Evolutionary conservation across 106 monocot genomes (phyloP), one percentile per base, ranked within the genome.

Genomic region (Apostasia shenzhenica): DNA sequence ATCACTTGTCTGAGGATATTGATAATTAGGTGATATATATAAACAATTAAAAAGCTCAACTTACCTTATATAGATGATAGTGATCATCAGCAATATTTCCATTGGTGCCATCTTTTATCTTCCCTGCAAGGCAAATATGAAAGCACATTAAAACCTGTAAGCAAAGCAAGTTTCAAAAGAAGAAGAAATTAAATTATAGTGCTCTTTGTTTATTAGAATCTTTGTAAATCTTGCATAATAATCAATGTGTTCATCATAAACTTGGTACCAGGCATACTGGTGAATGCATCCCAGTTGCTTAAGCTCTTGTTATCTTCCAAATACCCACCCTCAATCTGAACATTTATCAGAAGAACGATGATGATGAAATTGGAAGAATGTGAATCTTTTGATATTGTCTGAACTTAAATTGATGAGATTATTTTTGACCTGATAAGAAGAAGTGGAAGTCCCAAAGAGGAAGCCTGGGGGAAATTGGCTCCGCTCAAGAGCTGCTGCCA

Each of bases 241-340:
- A 8, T 1, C 3, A 3, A 55, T 55, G 55, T 13, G 11, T 57
- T 4, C 43, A 39, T 64, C 14, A 13, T 2, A 55, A 13, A 55
- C 3, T 1, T 6, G 8, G 14, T 62, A 74, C 82, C 69, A 57
- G 41, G 51, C 14, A 2, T 42, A 60, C 78, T 77, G 53, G 82
- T 70, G 73, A 77, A 82, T 14, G 78, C 77, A 66, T 82, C 82
- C 82, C 82, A 82, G 69, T 82, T 82, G 77, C 69, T 77, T 45
- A 66, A 63, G 46, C 82, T 62, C 65, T 82, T 81, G 52, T 68
- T 68, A 7, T 43, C 77, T 8, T 81, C 81, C 50, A 77, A 53
- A 37, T 73, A 82, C 40, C 73, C 82, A 52, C 82, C 82, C 48
- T 82, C 82, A 66, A 82, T 82, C 82, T 81, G 69, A 5, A 40